phyloP scores from a whole-genome alignment of 2,329 filamentous ascomycete species.

The Colletotrichum aenigma region DNA sequence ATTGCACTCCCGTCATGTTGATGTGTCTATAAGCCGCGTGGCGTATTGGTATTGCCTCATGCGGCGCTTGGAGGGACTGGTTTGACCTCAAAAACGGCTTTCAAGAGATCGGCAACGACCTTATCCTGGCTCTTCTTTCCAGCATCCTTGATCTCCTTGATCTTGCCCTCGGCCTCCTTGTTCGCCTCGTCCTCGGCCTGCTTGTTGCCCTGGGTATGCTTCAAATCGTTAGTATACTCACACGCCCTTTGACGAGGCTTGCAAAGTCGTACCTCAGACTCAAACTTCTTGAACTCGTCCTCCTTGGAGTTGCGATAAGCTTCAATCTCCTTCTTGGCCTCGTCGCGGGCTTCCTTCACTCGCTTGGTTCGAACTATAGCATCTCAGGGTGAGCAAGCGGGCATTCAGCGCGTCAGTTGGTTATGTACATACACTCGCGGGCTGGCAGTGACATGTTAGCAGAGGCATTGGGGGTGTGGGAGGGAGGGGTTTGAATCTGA shows the following conservation, averaged over 20 bases:
- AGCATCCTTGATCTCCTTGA: slow-evolving; percentile 80
- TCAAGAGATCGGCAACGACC: slow-evolving; percentile 83
- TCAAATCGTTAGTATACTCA: neutral
- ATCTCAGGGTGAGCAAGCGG: slow-evolving; percentile 1
- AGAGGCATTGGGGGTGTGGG: neutral
- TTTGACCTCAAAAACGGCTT: slow-evolving; percentile 84
- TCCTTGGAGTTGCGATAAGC: slow-evolving; percentile 91
- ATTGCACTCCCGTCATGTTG: neutral
- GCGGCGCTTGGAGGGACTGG: slow-evolving; percentile 58
- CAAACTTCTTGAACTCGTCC: slow-evolving; percentile 92
- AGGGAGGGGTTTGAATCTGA: neutral
- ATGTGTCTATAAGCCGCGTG: neutral
- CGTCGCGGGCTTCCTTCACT: slow-evolving; percentile 93
- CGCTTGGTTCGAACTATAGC: slow-evolving; percentile 79
- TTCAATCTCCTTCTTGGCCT: slow-evolving; percentile 98
- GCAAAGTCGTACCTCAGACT: slow-evolving; percentile 63
- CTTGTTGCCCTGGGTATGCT: slow-evolving; percentile 93
- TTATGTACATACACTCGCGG: slow-evolving; percentile 76
- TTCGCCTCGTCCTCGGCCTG: slow-evolving; percentile 82
- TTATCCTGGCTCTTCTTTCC: slow-evolving; percentile 80
- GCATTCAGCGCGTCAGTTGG: neutral
- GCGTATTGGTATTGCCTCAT: neutral
- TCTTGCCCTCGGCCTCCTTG: slow-evolving; percentile 76
- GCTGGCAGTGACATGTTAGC: slow-evolving; percentile 51
- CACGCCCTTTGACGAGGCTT: neutral